A percentile compares a stretch with the other conserved stretches of the same genome.
These are phyloP conservation scores for Kazachstania bromeliacearum DNA, from an alignment of 805 yeast genomes.

Conservation along the genomic window DNA sequence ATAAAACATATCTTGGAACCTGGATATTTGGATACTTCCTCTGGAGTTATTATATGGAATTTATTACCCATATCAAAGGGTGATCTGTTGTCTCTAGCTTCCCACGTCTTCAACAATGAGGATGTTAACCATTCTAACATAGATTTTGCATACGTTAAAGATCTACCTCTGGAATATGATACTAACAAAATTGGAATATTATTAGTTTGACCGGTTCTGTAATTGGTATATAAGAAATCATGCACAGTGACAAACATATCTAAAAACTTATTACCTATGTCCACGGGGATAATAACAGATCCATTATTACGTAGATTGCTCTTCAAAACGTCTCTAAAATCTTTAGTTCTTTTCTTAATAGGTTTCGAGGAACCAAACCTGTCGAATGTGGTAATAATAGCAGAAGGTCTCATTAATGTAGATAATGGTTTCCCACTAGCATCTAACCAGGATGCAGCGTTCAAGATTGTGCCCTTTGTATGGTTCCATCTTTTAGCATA, in stretches of 20 bases:
- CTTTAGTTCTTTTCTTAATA: constrained; percentile 53
- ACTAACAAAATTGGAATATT: constrained; percentile 63
- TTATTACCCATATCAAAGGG: constrained; percentile 66
- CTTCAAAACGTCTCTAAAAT: constrained; percentile 56
- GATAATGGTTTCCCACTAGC: constrained; percentile 55
- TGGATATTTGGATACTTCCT: constrained; percentile 42
- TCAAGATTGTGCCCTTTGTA: constrained; percentile 74
- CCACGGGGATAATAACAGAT: constrained; percentile 72
- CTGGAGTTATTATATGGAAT: constrained; percentile 48
- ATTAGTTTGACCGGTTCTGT: constrained; percentile 24
- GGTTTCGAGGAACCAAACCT: constrained; percentile 54
- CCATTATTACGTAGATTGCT: constrained; percentile 37
- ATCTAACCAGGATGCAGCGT: constrained; percentile 55
- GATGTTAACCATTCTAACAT: constrained; percentile 96
- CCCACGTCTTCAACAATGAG: constrained; percentile 80
- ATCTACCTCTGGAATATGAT: constrained; percentile 72
- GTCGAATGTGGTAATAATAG: constrained; percentile 56
- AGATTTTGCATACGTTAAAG: constrained; percentile 71
- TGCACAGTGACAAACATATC: constrained; percentile 73
- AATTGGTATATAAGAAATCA: constrained; percentile 38
- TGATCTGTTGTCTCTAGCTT: constrained; percentile 47
- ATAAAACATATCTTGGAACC: constrained; percentile 78
- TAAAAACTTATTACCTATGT: constrained; percentile 69
- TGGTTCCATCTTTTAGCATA: constrained; percentile 95
- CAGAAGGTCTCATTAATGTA: constrained; percentile 65